phyloP scores from a whole-genome alignment of 2,329 filamentous ascomycete genomes.

The Aspergillus quadrilineatus region DNA sequence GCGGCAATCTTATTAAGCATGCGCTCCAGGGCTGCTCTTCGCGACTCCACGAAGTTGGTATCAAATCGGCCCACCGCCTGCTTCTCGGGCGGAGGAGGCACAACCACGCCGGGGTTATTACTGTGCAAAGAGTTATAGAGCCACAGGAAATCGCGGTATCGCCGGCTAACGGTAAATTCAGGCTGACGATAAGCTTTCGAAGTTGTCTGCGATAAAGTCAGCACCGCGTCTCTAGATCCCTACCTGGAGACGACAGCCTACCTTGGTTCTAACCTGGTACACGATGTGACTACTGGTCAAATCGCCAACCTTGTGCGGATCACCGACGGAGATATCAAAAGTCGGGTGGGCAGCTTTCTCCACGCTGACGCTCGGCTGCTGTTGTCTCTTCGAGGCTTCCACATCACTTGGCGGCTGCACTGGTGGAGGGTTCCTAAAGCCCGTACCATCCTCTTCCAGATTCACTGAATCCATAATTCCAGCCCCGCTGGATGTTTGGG shows the following conservation, averaged over 20 bases:
- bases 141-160: constrained; percentile 97
- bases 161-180: constrained; percentile 88
- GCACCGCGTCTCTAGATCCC: not conserved
- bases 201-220: constrained; percentile 63
- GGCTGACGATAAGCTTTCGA: constrained; percentile 93
- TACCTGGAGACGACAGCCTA: constrained; percentile 42
- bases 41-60: constrained; percentile 90
- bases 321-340: constrained; percentile 88
- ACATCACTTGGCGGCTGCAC: constrained; percentile 52
- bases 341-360: constrained; percentile 91
- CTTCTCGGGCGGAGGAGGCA: constrained; percentile 95
- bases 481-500: constrained; percentile 50
- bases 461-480: constrained; percentile 65
- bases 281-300: constrained; percentile 96
- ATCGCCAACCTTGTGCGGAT: constrained; percentile 97
- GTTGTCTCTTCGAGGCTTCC: constrained; percentile 51
- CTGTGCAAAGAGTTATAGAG: constrained; percentile 91
- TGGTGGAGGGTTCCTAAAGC: constrained; percentile 62
- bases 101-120: constrained; percentile 92
- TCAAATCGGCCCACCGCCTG: constrained; percentile 96
- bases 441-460: constrained; percentile 67
- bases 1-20: constrained; percentile 96
- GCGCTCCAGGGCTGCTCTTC: constrained; percentile 86
- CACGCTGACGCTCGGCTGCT: constrained; percentile 78
- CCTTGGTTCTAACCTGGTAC: constrained; percentile 91